Base-by-base conservation (phyloP, 1,139 yeast species). In the Geotrichum bryndzae region DNA sequence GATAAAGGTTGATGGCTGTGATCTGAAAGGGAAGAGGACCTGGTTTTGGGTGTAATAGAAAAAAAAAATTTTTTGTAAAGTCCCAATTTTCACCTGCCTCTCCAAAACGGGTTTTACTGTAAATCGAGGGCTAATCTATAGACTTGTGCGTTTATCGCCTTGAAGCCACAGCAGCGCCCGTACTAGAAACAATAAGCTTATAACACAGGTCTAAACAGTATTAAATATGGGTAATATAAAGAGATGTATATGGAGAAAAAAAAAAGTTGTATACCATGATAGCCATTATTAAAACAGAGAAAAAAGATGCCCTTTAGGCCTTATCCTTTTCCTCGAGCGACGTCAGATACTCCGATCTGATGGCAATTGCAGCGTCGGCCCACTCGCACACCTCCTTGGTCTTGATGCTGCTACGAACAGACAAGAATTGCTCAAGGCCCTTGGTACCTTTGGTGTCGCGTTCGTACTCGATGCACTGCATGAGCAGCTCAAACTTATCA, bases 401-500 rank as follows among this genome's bases (percentile, higher is more conserved):
- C 70, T 87, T 87, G 66, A 94, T 86, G 56, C 84, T 80, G 1
- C 77, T 67, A 63, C 87, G 79, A 11, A 94, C 86, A 15, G 76
- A 69, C 77, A 86, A 85, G 70, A 94, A 92, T 69, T 90, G 92
- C 58, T 81, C 78, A 67, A 92, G 79, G 68, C 84, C 76, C 67
- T 83, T 83, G 60, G 75, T 74, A 59, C 86, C 81, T 5, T 84
- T 82, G 69, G 78, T 81, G 66, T 80, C 79, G 69, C 84, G 69
- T 74, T 91, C 97, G 71, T 91, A 94, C 74, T 92, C 98, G 78
- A 88, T 86, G 27, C 96, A 88, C 75, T 94, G 97, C 66, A 89
- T 83, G 67, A 92, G 79, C 84, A 94, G 85, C 76, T 94, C 99
- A 71, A 85, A 90, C 80, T 94, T 94, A 75, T 94, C 99, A 63